These are phyloP conservation scores for Candida pseudofarinosa DNA, from an alignment of 805 yeast genomes.

Conservation along the genomic window DNA sequence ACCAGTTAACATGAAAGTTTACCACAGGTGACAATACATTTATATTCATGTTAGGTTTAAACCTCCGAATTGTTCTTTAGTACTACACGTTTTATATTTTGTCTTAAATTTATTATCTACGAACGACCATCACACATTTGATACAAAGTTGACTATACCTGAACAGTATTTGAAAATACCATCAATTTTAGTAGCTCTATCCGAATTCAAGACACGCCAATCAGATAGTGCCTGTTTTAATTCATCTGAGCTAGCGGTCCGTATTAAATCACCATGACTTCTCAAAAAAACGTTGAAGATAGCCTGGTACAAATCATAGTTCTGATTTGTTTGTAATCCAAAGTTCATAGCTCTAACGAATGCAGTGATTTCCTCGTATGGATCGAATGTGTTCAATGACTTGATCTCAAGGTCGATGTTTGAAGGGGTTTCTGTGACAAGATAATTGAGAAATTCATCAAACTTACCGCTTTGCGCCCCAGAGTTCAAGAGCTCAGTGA, in stretches of 20 bases:
- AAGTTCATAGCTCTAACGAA: conserved; percentile 65
- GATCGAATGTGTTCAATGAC: conserved; percentile 64
- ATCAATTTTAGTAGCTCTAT: conserved; percentile 51
- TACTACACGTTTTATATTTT: background rate
- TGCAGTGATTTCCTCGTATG: conserved; percentile 58
- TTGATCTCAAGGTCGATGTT: conserved; percentile 81
- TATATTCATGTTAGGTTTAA: background rate
- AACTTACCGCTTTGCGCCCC: conserved; percentile 41
- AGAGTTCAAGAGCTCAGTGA: conserved; percentile 61
- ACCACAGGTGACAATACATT: conserved; percentile 1
- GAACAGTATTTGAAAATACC: conserved; percentile 72
- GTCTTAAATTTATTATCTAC: background rate
- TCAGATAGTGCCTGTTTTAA: conserved; percentile 43
- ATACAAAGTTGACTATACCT: conserved; percentile 65
- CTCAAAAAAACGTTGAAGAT: conserved; percentile 69
- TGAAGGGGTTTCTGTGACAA: conserved; percentile 68
- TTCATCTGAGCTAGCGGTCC: conserved; percentile 17
- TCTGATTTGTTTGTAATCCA: conserved; percentile 52
- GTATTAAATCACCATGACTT: conserved; percentile 78
- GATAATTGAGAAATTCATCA: conserved; percentile 47
- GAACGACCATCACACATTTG: conserved; percentile 28
- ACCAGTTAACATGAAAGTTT: background rate
- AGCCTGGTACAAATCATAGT: conserved; percentile 80
- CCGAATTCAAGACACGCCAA: conserved; percentile 45
- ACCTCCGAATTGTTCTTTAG: background rate